These are phyloP conservation scores for Fusarium foetens DNA, from an alignment of 2,329 filamentous ascomycete genomes.

Conservation along the genomic window DNA sequence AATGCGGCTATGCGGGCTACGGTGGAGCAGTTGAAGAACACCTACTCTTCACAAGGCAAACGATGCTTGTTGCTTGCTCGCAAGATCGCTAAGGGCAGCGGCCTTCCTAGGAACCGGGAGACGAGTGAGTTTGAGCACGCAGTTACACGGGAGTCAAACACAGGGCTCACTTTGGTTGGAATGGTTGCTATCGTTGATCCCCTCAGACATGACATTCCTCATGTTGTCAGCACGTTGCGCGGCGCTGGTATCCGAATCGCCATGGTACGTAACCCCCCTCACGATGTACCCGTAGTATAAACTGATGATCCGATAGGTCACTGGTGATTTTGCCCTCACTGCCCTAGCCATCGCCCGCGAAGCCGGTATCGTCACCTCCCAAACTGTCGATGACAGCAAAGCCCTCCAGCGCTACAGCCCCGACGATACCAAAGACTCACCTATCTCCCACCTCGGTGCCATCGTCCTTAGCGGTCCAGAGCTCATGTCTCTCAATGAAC, in stretches of 20 bases:
- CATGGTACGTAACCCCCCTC: slow-evolving; percentile 64
- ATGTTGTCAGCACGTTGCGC: slow-evolving; percentile 72
- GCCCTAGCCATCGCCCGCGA: slow-evolving; percentile 77
- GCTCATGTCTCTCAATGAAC: slow-evolving; percentile 70
- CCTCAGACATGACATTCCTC: slow-evolving; percentile 76
- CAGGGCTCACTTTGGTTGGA: slow-evolving; percentile 74
- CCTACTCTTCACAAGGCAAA: slow-evolving; percentile 8
- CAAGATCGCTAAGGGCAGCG: accelerated
- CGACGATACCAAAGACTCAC: neutral
- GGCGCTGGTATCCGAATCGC: slow-evolving; percentile 79
- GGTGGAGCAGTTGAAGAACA: neutral
- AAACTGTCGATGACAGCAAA: slow-evolving; percentile 62
- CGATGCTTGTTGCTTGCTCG: slow-evolving; percentile 3
- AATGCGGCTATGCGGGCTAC: neutral
- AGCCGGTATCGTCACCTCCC: slow-evolving; percentile 74
- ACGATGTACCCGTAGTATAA: too few species aligned
- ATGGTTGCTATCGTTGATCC: slow-evolving; percentile 83
- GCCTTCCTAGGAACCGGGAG: slow-evolving; percentile 58
- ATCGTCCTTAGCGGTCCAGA: slow-evolving; percentile 74
- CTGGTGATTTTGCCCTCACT: slow-evolving; percentile 80
- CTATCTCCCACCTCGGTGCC: slow-evolving; percentile 48
- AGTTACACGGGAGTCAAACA: neutral
- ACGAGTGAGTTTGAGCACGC: slow-evolving; percentile 70
- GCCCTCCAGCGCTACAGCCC: slow-evolving; percentile 56
- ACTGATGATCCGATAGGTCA: slow-evolving; percentile 46